Conservation (phyloP, 495 filamentous ascomycete species). For the Chaetomium fimeti region DNA sequence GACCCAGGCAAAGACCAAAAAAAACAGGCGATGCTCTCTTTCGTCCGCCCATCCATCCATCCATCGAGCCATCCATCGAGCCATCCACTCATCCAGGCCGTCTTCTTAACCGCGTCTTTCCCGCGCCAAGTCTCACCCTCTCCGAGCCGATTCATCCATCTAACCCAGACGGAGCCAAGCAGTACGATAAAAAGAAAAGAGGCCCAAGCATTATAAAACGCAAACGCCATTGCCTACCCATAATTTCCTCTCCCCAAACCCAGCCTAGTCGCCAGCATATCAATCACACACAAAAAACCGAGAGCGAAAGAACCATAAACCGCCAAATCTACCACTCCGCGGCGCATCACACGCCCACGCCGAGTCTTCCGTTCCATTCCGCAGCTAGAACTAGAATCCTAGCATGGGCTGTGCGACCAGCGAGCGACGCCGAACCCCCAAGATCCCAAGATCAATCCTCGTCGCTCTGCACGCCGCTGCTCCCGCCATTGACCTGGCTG, state of each 20-base stretch:
- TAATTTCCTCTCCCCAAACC: not conserved
- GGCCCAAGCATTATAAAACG: not conserved
- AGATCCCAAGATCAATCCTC: conserved; percentile 38
- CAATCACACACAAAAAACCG: not conserved
- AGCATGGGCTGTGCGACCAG: not conserved
- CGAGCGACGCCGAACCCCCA: not conserved
- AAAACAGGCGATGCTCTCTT: not conserved
- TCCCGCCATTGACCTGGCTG: conserved; percentile 43
- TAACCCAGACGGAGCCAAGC: no score
- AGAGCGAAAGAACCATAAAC: not conserved
- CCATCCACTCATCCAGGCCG: no score
- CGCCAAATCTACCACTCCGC: not conserved
- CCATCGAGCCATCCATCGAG: no score
- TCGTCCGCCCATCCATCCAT: no score
- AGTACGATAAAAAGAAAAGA: no score
- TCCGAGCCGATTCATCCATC: no score
- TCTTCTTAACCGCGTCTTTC: no score
- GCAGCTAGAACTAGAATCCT: not conserved
- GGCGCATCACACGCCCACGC: not conserved
- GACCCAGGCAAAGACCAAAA: not conserved
- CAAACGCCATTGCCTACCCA: not conserved
- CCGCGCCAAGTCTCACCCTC: no score
- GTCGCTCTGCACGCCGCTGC: conserved; percentile 45
- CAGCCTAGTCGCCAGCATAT: not conserved
- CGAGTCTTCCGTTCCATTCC: not conserved